Evolutionary conservation across 2,329 filamentous ascomycete genomes (phyloP).

Genomic region (Xylaria sp.): DNA sequence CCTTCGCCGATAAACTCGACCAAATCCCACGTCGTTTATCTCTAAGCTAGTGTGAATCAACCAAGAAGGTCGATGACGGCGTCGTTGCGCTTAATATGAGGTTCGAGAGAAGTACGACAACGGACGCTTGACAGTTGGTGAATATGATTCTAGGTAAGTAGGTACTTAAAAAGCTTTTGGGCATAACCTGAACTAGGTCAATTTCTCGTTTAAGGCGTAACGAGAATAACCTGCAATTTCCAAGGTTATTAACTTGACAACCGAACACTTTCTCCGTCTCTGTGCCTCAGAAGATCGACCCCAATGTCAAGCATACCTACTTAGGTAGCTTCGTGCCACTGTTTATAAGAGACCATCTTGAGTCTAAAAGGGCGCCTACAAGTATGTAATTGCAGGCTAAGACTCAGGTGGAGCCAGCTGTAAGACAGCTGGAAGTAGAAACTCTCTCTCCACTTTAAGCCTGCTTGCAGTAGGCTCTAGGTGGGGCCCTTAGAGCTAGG

Average conservation of each 20-base stretch:
- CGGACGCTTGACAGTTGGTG: background rate
- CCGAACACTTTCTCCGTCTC: too few species aligned
- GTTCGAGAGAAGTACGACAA: background rate
- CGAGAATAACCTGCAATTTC: background rate
- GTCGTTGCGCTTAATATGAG: background rate
- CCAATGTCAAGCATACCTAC: too few species aligned
- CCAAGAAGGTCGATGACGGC: background rate
- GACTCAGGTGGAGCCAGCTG: background rate
- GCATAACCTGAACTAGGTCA: too few species aligned
- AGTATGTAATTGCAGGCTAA: background rate
- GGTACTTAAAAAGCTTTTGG: background rate
- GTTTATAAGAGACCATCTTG: too few species aligned
- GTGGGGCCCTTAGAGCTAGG: background rate
- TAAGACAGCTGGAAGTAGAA: background rate
- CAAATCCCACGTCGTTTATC: background rate
- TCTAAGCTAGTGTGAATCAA: background rate
- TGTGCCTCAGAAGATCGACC: too few species aligned
- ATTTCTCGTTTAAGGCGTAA: background rate
- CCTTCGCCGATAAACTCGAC: background rate
- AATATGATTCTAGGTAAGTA: background rate
- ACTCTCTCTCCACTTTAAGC: constrained; percentile 6
- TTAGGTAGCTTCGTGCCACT: too few species aligned
- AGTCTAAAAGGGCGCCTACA: too few species aligned
- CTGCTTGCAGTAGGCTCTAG: constrained; percentile 5
- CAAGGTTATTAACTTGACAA: too few species aligned